Evolutionary conservation across 192 early-diverging fungal genomes (phyloP).

Genomic region (Entrophospora sp.): DNA sequence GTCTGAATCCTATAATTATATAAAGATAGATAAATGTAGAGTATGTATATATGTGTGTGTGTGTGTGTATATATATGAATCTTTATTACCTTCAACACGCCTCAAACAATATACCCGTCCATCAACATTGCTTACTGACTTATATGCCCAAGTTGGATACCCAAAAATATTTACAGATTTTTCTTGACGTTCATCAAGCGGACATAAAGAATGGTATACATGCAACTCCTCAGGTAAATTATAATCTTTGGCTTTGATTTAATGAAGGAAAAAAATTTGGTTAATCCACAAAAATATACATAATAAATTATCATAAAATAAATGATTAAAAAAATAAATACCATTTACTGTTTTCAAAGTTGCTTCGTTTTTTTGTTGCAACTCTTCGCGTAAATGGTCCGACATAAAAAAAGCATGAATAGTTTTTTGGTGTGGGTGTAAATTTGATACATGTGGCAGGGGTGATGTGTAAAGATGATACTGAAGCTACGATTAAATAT

Average conservation of each 20-base stretch:
- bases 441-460: slow-evolving; percentile 59
- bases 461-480: slow-evolving; percentile 73
- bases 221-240: slow-evolving; percentile 73
- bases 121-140: slow-evolving; percentile 74
- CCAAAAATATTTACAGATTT: slow-evolving; percentile 55
- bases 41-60: background rate
- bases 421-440: slow-evolving; percentile 65
- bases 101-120: slow-evolving; percentile 77
- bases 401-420: slow-evolving; percentile 80
- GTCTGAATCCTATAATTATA: slow-evolving; percentile 42
- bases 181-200: slow-evolving; percentile 49
- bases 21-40: background rate
- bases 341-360: slow-evolving; percentile 31
- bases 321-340: background rate
- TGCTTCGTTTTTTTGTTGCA: slow-evolving; percentile 64
- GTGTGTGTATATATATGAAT: background rate
- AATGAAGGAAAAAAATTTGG: background rate
- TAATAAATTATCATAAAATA: background rate
- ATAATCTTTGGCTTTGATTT: slow-evolving; percentile 39
- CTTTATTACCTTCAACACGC: slow-evolving; percentile 62
- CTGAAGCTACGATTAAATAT: slow-evolving; percentile 45
- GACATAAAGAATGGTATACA: slow-evolving; percentile 79
- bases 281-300: too few relatives aligned
- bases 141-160: slow-evolving; percentile 70
- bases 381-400: slow-evolving; percentile 72